Conservation (phyloP, 495 filamentous ascomycete species). For the Parathielavia hyrcaniae region DNA sequence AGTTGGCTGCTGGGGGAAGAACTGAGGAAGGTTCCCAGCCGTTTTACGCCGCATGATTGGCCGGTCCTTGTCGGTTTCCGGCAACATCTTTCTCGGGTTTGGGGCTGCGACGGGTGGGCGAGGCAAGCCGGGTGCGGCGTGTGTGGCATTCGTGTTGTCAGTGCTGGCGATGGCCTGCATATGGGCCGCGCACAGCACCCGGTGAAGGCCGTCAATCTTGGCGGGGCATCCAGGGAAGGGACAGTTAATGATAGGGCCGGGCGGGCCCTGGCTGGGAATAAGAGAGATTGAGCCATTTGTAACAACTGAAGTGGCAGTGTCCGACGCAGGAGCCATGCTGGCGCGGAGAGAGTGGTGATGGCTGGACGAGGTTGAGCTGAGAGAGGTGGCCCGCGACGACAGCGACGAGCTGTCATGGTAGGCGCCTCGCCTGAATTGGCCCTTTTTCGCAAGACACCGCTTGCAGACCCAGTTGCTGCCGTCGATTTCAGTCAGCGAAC, state of each 20-base stretch:
- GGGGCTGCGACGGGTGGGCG: not conserved
- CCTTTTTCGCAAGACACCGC: constrained; percentile 14
- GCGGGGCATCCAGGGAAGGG: constrained; percentile 11
- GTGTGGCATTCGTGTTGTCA: constrained; percentile 6
- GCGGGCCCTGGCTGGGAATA: not conserved
- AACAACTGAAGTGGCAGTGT: not conserved
- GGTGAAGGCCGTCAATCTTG: constrained; percentile 6
- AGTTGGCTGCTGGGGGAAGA: constrained; percentile 9
- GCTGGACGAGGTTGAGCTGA: constrained; percentile 2
- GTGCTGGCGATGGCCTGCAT: constrained; percentile 2
- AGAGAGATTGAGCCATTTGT: not conserved
- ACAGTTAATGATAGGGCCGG: constrained; percentile 3
- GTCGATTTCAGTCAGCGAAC: constrained; percentile 1
- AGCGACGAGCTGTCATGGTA: constrained; percentile 19
- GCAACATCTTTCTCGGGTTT: constrained; percentile 12
- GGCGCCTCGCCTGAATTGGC: constrained; percentile 3
- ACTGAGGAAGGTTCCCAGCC: constrained; percentile 3
- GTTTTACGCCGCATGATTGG: constrained; percentile 20
- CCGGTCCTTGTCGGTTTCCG: constrained; percentile 12
- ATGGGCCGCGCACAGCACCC: constrained; percentile 10
- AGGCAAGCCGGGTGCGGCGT: not conserved
- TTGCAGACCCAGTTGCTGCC: constrained; percentile 20
- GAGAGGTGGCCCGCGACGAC: constrained; percentile 16
- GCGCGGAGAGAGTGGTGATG: not conserved
- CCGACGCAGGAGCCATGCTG: constrained; percentile 7